Evolutionary conservation across 129 eudicot species (phyloP), one percentile per base, ranked within the genome.

Genomic region (Chrysanthemum seticuspe): DNA sequence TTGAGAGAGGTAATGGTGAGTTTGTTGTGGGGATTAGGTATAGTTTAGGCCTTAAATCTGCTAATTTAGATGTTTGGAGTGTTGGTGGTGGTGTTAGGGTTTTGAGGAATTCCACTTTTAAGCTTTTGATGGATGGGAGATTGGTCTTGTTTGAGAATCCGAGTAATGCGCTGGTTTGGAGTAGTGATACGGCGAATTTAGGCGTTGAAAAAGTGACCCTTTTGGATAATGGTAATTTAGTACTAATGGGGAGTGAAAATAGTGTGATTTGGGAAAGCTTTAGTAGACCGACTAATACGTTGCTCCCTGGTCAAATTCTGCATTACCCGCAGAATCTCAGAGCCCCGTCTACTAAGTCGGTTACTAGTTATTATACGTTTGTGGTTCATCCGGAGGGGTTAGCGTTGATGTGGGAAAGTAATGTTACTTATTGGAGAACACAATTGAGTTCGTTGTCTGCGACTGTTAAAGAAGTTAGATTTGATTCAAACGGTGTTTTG

Each of bases 61-160:
- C 75, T 52, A 83, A 85, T 79, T 29, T 90, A 57, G 94, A 83
- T 76, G 86, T 90, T 71, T 90, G 91, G 96, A 85, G 78, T 68
- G 85, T 87, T 70, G 96, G 94, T 83, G 89, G 91, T 19, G 87
- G 86, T 14, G 80, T 87, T 85, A 85, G 80, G 67, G 91, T 90
- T 70, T 72, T 91, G 60, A 29, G 45, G 1, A 85, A 87, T 72
- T 87, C 96, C 5, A 85, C 91, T 60, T 81, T 87, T 61, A 87
- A 52, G 81, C 84, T 90, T 78, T 62, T 70, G 18, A 61, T 81
- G 77, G 90, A 87, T 87, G 93, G 93, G 16, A 85, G 78, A 62
- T 77, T 90, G 2, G 56, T 85, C 13, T 83, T 90, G 75, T 51
- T 79, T 53, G 82, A 83, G 61, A 85, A 85, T 70, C 79, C 60